phyloP scores from a whole-genome alignment of 2,329 filamentous ascomycete genomes.

The Clonostachys solani region DNA sequence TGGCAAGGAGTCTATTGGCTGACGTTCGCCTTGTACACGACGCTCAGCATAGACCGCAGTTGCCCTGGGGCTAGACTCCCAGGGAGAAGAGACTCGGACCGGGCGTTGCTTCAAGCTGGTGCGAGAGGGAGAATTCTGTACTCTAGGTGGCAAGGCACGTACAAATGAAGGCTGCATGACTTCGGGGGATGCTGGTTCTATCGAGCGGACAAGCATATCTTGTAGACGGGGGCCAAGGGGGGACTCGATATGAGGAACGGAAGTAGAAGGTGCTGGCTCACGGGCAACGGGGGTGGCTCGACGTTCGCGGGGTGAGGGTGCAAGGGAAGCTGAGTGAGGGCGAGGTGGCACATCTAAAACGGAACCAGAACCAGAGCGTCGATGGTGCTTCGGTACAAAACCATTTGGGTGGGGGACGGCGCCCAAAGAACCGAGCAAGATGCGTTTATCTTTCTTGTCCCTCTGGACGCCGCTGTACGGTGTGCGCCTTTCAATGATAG shows the following conservation, averaged over 20 bases:
- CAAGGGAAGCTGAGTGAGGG: neutral
- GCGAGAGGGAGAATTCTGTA: slow-evolving; percentile 8
- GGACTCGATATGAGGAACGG: neutral
- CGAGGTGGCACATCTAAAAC: neutral
- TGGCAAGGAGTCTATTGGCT: neutral
- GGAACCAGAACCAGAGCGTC: no score
- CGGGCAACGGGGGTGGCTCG: neutral
- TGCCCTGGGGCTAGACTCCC: neutral
- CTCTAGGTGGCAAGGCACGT: slow-evolving; percentile 20
- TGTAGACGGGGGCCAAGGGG: slow-evolving; percentile 12
- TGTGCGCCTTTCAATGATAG: neutral
- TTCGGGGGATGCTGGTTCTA: slow-evolving; percentile 36
- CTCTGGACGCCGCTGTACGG: neutral
- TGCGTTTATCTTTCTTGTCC: neutral
- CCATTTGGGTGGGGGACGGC: slow-evolving; percentile 1
- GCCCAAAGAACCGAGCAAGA: neutral
- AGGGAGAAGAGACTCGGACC: neutral
- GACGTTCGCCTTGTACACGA: neutral
- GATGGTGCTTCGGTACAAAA: neutral
- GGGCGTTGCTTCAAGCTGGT: neutral
- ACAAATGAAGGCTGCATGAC: slow-evolving; percentile 25
- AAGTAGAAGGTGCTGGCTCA: neutral
- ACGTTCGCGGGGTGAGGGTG: neutral
- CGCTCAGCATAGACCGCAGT: neutral
- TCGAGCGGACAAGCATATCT: slow-evolving; percentile 40